phyloP scores from a whole-genome alignment of 768 basidiomycete species.

The Suillus discolor region DNA sequence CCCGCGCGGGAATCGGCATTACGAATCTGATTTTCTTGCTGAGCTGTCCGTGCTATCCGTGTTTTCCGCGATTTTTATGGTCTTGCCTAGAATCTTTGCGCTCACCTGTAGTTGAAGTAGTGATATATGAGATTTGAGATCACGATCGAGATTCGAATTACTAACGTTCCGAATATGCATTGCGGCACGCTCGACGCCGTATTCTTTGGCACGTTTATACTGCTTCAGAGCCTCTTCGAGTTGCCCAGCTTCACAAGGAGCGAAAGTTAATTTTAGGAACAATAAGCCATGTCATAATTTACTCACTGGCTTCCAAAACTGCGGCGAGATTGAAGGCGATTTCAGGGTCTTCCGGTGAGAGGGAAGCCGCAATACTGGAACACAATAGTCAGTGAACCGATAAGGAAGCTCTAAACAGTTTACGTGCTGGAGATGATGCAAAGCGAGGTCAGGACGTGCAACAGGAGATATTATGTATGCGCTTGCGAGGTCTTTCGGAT shows the following conservation, averaged over 20 bases:
- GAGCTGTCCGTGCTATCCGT: constrained; percentile 32
- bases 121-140: constrained; percentile 18
- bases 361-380: constrained; percentile 75
- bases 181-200: constrained; percentile 80
- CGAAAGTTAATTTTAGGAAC: constrained; percentile 35
- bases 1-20: constrained; percentile 12
- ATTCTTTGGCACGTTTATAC: constrained; percentile 78
- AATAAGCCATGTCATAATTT: constrained; percentile 32
- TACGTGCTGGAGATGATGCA: constrained; percentile 79
- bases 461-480: constrained; percentile 84
- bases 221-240: constrained; percentile 80
- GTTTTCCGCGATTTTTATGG: constrained; percentile 50
- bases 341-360: constrained; percentile 88
- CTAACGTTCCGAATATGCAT: constrained; percentile 83
- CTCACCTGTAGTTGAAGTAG: constrained; percentile 55
- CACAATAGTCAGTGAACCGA: constrained; percentile 34
- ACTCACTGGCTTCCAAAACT: constrained; percentile 85
- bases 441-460: constrained; percentile 81
- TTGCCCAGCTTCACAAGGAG: constrained; percentile 58
- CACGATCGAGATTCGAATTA: constrained; percentile 21
- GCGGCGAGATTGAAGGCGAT: constrained; percentile 92
- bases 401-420: constrained; percentile 29
- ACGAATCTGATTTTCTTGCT: constrained; percentile 30
- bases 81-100: constrained; percentile 75
- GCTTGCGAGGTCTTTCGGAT: constrained; percentile 73